Evolutionary conservation across 2,329 filamentous ascomycete genomes (phyloP).

Genomic region (Uncinocarpus reesii): DNA sequence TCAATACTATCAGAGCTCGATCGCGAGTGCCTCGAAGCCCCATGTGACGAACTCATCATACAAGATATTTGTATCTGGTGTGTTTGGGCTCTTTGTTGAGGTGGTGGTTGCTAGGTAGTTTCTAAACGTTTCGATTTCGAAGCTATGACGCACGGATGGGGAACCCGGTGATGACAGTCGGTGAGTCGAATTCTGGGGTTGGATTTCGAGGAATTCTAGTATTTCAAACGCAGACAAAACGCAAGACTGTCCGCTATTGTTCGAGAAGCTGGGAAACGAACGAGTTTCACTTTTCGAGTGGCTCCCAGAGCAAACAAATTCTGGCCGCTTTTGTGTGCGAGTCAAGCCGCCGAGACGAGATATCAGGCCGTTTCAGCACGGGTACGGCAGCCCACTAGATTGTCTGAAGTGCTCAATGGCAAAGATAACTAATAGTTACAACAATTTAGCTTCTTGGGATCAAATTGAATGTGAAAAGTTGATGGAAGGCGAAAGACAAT

Average conservation of each 20-base stretch:
- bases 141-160: background rate
- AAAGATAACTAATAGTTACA: background rate
- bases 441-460: too few species aligned
- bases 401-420: background rate
- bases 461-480: background rate
- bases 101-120: too few species aligned
- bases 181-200: too few species aligned
- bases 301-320: too few species aligned
- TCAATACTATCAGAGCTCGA: slow-evolving; percentile 40
- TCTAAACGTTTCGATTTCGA: background rate
- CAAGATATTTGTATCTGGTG: background rate
- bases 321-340: background rate
- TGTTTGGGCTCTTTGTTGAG: too few species aligned
- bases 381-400: background rate
- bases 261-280: too few species aligned
- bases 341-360: slow-evolving; percentile 1
- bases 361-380: background rate
- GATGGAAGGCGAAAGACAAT: background rate
- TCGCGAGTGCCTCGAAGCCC: slow-evolving; percentile 16
- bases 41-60: slow-evolving; percentile 15
- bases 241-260: too few species aligned
- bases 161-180: background rate
- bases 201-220: too few species aligned
- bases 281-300: too few species aligned
- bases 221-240: too few species aligned